Base-by-base conservation (phyloP, 2,329 filamentous ascomycete genomes). In the Colletotrichum paranaense region DNA sequence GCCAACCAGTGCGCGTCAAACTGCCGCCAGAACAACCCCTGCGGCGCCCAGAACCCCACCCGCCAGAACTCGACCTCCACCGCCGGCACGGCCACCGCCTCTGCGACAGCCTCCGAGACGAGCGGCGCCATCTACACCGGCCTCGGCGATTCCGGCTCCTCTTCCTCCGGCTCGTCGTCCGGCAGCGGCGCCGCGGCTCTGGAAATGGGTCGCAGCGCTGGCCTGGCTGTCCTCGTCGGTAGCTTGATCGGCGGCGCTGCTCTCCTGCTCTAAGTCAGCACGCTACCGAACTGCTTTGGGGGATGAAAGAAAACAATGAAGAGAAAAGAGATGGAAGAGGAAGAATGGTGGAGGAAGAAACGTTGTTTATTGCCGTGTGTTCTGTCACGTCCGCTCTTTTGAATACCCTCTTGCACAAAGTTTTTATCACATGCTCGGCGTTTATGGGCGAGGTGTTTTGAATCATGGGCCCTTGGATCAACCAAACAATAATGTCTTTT, bases 11-110 rank as follows among this genome's bases (percentile, higher is more conserved):
- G 93, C 80, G 81, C 88, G n/a, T 82, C 84, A 72, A 77, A 82
- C 68, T 95, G 93, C 85, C 87, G 88, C 68, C 78, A 89, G 77
- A 84, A 95, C 75, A 86, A 95, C 83, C 93, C 91, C 3, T 96
- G 94, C 81, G 93, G 94, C 80, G 93, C 93, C 49, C 86, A 86
- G 77, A 84, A 89, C 79, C 93, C 94, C 16, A 88, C 82, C 55
- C 86, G 85, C 68, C 82, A 86, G 81, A 95, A 94, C 82, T 77
- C 81, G 5, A 89, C 89, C 7, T 82, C 86, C 8, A 83, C 85
- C 22, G 82, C 86, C 19, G 82, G 84, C 11, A 80, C 86, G 8
- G 80, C 84, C 5, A 80, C 83, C 14, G 78, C 85, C 19, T 83
- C 85, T 28, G 80, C 81, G 66, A 81, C 78, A 26, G 68, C 76